Percentiles rank a stretch among this genome's conserved stretches.
phyloP scores from a whole-genome alignment of 2,329 filamentous ascomycete genomes.

The Proliferodiscus dingleyae region DNA sequence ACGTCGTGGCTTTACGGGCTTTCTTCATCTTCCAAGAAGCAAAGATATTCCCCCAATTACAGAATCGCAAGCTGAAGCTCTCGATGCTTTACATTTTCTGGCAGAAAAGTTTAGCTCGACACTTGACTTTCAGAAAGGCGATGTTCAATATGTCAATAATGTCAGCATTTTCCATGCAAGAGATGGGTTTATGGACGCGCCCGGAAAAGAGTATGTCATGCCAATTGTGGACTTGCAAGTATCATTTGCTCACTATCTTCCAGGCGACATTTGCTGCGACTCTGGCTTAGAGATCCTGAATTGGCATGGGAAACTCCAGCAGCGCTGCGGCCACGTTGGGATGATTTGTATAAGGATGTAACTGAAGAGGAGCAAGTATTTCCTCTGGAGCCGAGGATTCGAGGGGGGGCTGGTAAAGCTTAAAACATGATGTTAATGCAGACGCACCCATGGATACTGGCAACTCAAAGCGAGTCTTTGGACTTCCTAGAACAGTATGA shows the following conservation, averaged over 20 bases:
- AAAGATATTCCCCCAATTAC: slow-evolving; percentile 48
- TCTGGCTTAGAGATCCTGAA: slow-evolving; percentile 41
- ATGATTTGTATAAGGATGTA: slow-evolving; percentile 46
- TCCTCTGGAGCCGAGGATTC: slow-evolving; percentile 49
- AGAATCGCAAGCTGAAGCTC: slow-evolving; percentile 40
- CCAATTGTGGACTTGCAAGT: background rate
- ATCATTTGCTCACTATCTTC: slow-evolving; percentile 1
- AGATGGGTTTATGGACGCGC: slow-evolving; percentile 37
- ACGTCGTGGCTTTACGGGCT: slow-evolving; percentile 54
- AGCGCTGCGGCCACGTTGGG: slow-evolving; percentile 41
- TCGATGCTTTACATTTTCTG: slow-evolving; percentile 42
- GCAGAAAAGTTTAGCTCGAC: slow-evolving; percentile 35
- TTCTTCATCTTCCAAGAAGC: slow-evolving; percentile 48
- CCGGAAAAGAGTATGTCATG: slow-evolving; percentile 29
- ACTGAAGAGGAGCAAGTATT: slow-evolving; percentile 49
- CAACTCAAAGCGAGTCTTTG: no score
- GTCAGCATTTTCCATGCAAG: slow-evolving; percentile 42
- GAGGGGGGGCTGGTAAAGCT: slow-evolving; percentile 15
- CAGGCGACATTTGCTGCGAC: slow-evolving; percentile 39
- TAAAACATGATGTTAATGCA: background rate
- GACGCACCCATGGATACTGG: background rate
- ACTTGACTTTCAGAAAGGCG: slow-evolving; percentile 36
- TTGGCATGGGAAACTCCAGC: slow-evolving; percentile 38
- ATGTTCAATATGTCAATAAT: slow-evolving; percentile 45
- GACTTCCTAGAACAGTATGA: no score